A percentile compares a stretch with the other conserved stretches of the same genome.
Evolutionary conservation across 495 filamentous ascomycete genomes (phyloP).

Genomic region (Daldinia grandis): DNA sequence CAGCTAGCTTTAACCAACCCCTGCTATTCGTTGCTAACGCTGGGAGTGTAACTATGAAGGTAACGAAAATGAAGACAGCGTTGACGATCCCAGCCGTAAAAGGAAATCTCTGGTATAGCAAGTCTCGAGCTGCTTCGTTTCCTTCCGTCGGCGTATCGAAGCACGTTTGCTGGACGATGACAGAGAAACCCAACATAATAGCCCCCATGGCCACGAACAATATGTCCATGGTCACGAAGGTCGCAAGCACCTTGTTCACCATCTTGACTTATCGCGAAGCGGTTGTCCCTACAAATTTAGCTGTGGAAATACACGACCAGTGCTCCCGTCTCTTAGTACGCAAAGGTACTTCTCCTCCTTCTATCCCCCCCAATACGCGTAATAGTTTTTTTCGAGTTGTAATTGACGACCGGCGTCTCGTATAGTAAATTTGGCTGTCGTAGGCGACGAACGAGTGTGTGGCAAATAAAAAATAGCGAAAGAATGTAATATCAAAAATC

Average conservation of each 20-base stretch:
- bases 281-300: neutral
- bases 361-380: conserved; percentile 30
- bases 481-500: conserved; percentile 48
- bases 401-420: conserved; percentile 60
- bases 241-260: conserved; percentile 65
- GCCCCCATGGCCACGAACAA: conserved; percentile 71
- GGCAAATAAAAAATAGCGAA: conserved; percentile 44
- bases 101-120: conserved; percentile 69
- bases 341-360: conserved; percentile 27
- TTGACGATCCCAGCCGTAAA: conserved; percentile 72
- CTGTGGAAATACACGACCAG: neutral
- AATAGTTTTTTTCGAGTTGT: conserved; percentile 22
- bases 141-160: conserved; percentile 56
- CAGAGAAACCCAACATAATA: conserved; percentile 68
- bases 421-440: conserved; percentile 25
- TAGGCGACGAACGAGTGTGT: conserved; percentile 23
- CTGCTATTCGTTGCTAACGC: conserved; percentile 67
- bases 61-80: conserved; percentile 65
- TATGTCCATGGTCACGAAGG: conserved; percentile 64
- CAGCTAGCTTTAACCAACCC: conserved; percentile 66
- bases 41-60: conserved; percentile 65
- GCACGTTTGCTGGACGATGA: conserved; percentile 63
- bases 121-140: conserved; percentile 66
- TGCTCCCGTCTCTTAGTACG: conserved; percentile 27
- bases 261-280: conserved; percentile 47